Percentiles rank a stretch among this genome's conserved stretches.
phyloP scores from a whole-genome alignment of 148 eudicot genomes.

The Diospyros lotus region DNA sequence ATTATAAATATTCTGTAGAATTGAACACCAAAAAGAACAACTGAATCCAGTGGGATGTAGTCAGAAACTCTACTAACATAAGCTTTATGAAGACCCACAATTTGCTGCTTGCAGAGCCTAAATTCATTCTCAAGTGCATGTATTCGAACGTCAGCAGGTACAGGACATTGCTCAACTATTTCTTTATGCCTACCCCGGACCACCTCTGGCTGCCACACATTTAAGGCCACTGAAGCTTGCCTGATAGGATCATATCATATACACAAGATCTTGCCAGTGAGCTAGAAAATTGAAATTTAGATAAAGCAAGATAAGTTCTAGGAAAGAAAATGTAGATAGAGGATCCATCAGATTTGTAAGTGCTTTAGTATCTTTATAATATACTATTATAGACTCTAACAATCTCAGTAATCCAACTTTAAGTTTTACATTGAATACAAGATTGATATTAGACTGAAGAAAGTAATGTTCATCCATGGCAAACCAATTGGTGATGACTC shows the following conservation, averaged over 20 bases:
- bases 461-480: background rate
- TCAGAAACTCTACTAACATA: conserved; percentile 41
- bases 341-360: background rate
- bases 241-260: conserved; percentile 29
- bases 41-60: conserved; percentile 7
- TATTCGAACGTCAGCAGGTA: conserved; percentile 62
- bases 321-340: background rate
- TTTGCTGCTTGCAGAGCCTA: conserved; percentile 82
- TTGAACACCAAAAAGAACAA: background rate
- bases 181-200: conserved; percentile 67
- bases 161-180: conserved; percentile 71
- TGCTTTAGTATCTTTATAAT: background rate
- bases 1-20: background rate
- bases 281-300: background rate
- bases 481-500: no score
- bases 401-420: background rate
- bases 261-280: background rate
- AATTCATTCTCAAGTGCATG: conserved; percentile 79
- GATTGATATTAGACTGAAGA: background rate
- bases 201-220: conserved; percentile 93
- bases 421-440: background rate
- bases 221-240: conserved; percentile 83
- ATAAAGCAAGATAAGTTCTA: background rate
- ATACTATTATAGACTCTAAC: background rate
- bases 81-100: conserved; percentile 47